Evolutionary conservation across 2,329 filamentous ascomycete species (phyloP).

Genomic region (Ceratocystis cacaofunesta): DNA sequence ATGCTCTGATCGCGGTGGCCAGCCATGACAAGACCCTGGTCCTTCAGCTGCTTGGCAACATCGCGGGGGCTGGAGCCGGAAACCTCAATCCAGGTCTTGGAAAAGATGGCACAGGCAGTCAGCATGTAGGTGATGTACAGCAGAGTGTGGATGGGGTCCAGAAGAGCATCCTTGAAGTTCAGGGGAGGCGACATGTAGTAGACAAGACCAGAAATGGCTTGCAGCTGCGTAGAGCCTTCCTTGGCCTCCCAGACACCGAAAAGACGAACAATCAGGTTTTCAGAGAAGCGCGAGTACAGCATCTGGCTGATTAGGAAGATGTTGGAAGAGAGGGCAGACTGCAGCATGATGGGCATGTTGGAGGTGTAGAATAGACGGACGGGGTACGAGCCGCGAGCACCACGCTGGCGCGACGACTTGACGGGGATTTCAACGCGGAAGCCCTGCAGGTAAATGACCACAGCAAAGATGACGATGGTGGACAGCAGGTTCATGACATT

Average conservation of each 20-base stretch:
- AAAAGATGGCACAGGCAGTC: constrained; percentile 92
- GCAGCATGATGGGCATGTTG: constrained; percentile 99
- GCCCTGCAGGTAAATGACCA: constrained; percentile 97
- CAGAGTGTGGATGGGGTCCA: constrained; percentile 92
- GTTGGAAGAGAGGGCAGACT: constrained; percentile 96
- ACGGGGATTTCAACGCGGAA: constrained; percentile 99
- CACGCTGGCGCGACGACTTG: constrained; percentile 98
- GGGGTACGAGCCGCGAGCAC: constrained; percentile 94
- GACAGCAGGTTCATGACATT: constrained; percentile 98
- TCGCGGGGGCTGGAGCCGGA: constrained; percentile 94
- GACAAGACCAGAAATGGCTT: constrained; percentile 80
- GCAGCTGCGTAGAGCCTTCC: constrained; percentile 90
- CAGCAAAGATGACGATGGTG: constrained; percentile 83
- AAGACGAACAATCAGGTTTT: constrained; percentile 94
- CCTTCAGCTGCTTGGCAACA: constrained; percentile 99
- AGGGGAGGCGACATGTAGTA: constrained; percentile 99
- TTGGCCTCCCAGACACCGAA: constrained; percentile 97
- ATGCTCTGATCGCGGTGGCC: constrained; percentile 99
- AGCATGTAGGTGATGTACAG: constrained; percentile 98
- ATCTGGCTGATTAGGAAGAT: constrained; percentile 98
- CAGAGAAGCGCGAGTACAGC: constrained; percentile 97
- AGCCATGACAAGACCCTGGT: constrained; percentile 98
- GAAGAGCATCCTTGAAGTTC: constrained; percentile 91
- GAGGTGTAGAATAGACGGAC: constrained; percentile 99
- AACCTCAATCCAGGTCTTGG: constrained; percentile 99